Evolutionary conservation across 495 filamentous ascomycete genomes (phyloP).

Genomic region (Aspergillus nidulans): DNA sequence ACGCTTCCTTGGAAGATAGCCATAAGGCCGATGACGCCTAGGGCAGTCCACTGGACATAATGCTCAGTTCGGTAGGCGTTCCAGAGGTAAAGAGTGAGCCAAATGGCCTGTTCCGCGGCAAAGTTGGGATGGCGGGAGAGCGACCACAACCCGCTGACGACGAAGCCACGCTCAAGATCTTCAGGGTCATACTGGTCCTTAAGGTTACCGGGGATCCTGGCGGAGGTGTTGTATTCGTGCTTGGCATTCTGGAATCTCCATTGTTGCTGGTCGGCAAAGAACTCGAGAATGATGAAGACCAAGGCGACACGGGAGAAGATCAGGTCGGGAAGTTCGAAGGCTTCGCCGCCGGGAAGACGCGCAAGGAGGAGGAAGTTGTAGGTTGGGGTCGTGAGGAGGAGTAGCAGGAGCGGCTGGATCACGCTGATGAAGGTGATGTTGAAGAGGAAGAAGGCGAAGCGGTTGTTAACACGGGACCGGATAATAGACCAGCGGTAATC

Average conservation of each 20-base stretch:
- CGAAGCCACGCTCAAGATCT: conserved; percentile 89
- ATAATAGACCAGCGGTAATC: conserved; percentile 85
- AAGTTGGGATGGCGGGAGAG: conserved; percentile 93
- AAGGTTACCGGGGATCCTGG: conserved; percentile 55
- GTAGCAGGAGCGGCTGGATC: conserved; percentile 67
- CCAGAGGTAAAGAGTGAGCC: conserved; percentile 86
- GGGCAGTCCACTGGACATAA: conserved; percentile 71
- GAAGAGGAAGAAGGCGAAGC: conserved; percentile 69
- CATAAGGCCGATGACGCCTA: conserved; percentile 66
- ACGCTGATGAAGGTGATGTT: conserved; percentile 85
- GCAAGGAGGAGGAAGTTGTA: conserved; percentile 70
- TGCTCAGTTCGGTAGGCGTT: conserved; percentile 64
- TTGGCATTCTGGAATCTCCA: conserved; percentile 90
- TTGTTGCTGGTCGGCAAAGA: conserved; percentile 86
- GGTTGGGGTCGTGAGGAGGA: conserved; percentile 69
- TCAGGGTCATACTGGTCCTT: conserved; percentile 49
- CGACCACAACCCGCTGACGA: conserved; percentile 78
- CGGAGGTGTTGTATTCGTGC: conserved; percentile 62
- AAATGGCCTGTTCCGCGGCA: conserved; percentile 85
- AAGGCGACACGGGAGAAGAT: conserved; percentile 64
- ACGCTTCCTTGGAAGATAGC: conserved; percentile 86
- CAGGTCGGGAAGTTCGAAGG: conserved; percentile 57
- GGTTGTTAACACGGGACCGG: conserved; percentile 45
- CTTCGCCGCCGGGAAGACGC: conserved; percentile 31
- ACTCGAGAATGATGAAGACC: conserved; percentile 67